Conservation (phyloP, 371 early-diverging fungal species). For the Ordospora pajunii region DNA sequence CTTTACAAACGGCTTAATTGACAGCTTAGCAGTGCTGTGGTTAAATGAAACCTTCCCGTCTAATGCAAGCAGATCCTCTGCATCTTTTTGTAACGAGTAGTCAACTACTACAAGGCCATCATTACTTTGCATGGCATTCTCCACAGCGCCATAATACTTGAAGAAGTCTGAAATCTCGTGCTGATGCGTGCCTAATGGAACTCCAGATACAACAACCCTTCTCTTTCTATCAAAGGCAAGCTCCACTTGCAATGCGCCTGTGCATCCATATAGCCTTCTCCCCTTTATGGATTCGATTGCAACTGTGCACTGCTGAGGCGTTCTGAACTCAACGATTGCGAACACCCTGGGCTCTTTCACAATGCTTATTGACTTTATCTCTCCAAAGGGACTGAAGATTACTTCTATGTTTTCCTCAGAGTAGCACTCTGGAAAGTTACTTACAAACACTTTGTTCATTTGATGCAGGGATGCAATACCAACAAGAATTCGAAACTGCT, state of each 20-base stretch:
- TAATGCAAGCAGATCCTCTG: neutral
- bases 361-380: neutral
- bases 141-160: conserved; percentile 21
- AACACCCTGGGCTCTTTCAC: neutral
- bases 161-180: conserved; percentile 12
- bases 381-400: conserved; percentile 17
- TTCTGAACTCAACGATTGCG: neutral
- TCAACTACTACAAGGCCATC: conserved; percentile 9
- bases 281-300: conserved; percentile 19
- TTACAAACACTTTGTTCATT: conserved; percentile 35
- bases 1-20: neutral
- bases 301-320: neutral
- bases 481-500: neutral
- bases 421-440: conserved; percentile 29
- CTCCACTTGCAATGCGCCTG: neutral
- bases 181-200: conserved; percentile 4
- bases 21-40: neutral
- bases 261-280: neutral
- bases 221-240: conserved; percentile 19
- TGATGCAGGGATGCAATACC: neutral
- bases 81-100: conserved; percentile 13
- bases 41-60: conserved; percentile 12
- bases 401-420: conserved; percentile 4
- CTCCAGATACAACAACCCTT: conserved; percentile 8
- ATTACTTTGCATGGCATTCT: neutral